These are phyloP conservation scores for Acanthamoeba sp. DNA, from an alignment of 208 protist species.

Conservation along the genomic window DNA sequence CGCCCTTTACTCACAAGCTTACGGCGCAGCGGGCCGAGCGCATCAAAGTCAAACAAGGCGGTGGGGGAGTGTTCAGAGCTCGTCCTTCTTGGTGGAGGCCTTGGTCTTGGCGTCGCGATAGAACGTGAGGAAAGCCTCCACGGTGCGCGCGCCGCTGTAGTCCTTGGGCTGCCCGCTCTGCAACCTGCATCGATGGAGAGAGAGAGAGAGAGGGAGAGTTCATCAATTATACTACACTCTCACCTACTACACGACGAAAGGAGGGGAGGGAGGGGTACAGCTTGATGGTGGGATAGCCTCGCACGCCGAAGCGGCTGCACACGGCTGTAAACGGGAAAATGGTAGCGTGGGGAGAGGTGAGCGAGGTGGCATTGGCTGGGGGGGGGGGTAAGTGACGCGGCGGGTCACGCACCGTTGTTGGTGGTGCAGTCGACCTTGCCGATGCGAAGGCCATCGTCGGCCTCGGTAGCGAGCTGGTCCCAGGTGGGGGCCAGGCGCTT, in stretches of 20 bases:
- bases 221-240: neutral
- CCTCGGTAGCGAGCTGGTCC: constrained; percentile 13
- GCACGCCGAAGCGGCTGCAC: constrained; percentile 14
- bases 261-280: neutral
- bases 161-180: neutral
- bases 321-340: neutral
- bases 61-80: neutral
- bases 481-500: constrained; percentile 69
- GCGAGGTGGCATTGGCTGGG: too few species aligned
- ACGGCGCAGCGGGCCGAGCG: too few species aligned
- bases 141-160: neutral
- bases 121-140: neutral
- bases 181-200: constrained; percentile 4
- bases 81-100: neutral
- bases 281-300: constrained; percentile 71
- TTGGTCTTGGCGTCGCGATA: neutral
- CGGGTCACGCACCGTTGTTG: neutral
- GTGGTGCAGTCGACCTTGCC: constrained; percentile 69
- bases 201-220: constrained; percentile 32
- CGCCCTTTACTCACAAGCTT: neutral
- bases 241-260: too few species aligned
- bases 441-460: neutral
- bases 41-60: neutral
- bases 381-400: neutral
- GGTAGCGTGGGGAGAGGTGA: neutral